These are phyloP conservation scores for Podila horticola DNA, from an alignment of 192 early-diverging fungal species.

Conservation along the genomic window DNA sequence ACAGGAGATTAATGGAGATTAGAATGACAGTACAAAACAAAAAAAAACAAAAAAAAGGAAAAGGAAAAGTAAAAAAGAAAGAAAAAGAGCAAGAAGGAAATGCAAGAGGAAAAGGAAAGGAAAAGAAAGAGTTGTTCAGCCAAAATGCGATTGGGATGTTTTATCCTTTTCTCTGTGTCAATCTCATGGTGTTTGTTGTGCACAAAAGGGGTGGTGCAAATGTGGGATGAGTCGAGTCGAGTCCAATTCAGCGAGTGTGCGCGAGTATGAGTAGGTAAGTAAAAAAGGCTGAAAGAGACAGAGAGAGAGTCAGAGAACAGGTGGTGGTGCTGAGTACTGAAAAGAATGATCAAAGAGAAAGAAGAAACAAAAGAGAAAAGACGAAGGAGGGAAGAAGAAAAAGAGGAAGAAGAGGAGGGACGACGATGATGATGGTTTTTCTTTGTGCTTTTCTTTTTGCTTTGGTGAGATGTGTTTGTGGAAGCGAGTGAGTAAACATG, in stretches of 20 bases:
- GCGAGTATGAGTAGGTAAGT: not conserved
- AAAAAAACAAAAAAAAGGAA: not conserved
- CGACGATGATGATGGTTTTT: not conserved
- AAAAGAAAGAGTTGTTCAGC: not conserved
- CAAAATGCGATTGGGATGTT: not conserved
- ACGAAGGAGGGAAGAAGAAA: not conserved
- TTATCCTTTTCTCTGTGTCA: slow-evolving; percentile 1
- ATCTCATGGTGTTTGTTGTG: not conserved
- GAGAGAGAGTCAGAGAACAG: not conserved
- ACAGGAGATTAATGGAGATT: not conserved
- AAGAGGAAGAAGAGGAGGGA: not conserved
- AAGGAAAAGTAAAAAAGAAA: not conserved
- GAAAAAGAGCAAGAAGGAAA: not conserved
- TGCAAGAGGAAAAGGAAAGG: too few relatives aligned
- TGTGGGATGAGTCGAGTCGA: too few relatives aligned
- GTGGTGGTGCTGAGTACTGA: not conserved
- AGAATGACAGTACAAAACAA: not conserved
- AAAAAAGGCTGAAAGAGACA: not conserved
- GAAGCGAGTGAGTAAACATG: too few relatives aligned
- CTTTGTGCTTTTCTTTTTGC: not conserved
- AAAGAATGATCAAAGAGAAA: not conserved
- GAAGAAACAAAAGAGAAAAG: not conserved
- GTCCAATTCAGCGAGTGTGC: not conserved
- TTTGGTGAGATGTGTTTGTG: not conserved
- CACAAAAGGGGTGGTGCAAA: not conserved